These are phyloP conservation scores for Thuja plicata DNA, from an alignment of 83 land plant species.

Conservation along the genomic window DNA sequence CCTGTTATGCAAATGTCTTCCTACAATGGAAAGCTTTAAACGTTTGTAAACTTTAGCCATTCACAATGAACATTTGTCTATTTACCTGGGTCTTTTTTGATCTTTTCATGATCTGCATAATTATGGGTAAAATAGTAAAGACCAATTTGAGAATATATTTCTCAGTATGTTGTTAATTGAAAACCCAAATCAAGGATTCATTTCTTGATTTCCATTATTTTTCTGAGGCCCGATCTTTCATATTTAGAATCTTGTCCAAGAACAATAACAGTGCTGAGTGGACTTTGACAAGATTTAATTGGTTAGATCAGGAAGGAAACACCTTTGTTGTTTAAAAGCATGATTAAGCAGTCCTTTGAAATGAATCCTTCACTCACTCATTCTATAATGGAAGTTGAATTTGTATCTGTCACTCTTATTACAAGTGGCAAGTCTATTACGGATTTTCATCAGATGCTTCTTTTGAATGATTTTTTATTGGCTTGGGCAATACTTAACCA, in stretches of 20 bases:
- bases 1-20: not conserved
- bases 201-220: not conserved
- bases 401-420: not conserved
- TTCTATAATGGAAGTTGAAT: not conserved
- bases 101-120: not conserved
- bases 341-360: not conserved
- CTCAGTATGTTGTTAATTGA: not conserved
- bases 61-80: not conserved
- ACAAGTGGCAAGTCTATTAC: not conserved
- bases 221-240: not conserved
- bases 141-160: not conserved
- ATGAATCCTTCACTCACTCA: not conserved
- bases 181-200: slow-evolving; percentile 2
- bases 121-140: not conserved
- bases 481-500: not conserved
- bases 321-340: not conserved
- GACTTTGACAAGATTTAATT: not conserved
- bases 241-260: not conserved
- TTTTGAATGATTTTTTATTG: not conserved
- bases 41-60: not conserved
- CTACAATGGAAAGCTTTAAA: not conserved
- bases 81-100: not conserved
- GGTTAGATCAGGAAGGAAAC: not conserved
- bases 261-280: not conserved
- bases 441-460: not conserved